Percentiles rank a stretch among this genome's conserved stretches.
phyloP scores from a whole-genome alignment of 1,139 yeast species.

The Saccharomyces hybrid region DNA sequence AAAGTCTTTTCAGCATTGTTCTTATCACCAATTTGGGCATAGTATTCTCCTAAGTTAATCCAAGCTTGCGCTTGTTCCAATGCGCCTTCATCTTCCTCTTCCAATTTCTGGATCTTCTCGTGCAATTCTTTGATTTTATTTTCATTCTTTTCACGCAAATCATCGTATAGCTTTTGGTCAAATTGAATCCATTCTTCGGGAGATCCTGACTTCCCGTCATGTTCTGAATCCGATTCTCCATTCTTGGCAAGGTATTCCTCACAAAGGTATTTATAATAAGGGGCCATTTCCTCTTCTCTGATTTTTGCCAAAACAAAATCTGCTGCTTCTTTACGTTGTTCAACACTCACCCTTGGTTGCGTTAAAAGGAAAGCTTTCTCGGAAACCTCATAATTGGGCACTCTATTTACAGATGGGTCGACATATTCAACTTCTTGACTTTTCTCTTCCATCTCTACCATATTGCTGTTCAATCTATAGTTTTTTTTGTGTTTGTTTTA shows the following conservation, averaged over 20 bases:
- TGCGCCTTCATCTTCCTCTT: slow-evolving; percentile 88
- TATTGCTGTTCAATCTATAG: background rate
- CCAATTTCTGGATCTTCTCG: slow-evolving; percentile 61
- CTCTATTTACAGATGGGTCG: slow-evolving; percentile 40
- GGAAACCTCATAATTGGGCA: slow-evolving; percentile 76
- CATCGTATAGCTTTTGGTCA: slow-evolving; percentile 51
- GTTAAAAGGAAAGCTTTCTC: slow-evolving; percentile 65
- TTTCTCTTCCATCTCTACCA: slow-evolving; percentile 9
- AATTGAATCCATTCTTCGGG: slow-evolving; percentile 27
- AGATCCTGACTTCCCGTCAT: background rate
- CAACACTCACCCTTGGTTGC: slow-evolving; percentile 35
- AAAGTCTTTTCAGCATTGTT: slow-evolving; percentile 65
- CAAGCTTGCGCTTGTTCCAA: slow-evolving; percentile 71
- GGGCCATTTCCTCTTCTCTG: slow-evolving; percentile 60
- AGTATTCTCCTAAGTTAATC: slow-evolving; percentile 79
- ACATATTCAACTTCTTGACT: slow-evolving; percentile 20
- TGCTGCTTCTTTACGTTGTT: slow-evolving; percentile 39
- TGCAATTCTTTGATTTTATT: slow-evolving; percentile 51
- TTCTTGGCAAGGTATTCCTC: slow-evolving; percentile 36
- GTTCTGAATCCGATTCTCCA: background rate
- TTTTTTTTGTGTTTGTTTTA: too few relatives aligned
- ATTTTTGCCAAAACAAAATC: slow-evolving; percentile 47
- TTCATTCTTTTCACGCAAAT: slow-evolving; percentile 47
- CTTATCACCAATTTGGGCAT: slow-evolving; percentile 75
- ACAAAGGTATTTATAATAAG: slow-evolving; percentile 70